These are phyloP conservation scores for Parascedosporium putredinis DNA, from an alignment of 2,329 filamentous ascomycete species.

Conservation along the genomic window DNA sequence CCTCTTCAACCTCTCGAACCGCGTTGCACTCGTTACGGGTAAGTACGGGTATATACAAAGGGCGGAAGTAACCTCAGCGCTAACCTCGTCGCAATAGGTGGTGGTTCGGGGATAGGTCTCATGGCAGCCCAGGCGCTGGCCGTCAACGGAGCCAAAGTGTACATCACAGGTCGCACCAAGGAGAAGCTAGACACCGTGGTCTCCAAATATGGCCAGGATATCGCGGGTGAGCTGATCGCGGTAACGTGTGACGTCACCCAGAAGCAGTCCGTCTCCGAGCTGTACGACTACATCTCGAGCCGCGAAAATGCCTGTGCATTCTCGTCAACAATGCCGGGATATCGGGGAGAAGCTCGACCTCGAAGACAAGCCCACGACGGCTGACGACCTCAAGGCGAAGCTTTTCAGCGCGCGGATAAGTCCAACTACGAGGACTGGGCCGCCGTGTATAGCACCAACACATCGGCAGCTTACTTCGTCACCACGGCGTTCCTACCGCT, in stretches of 20 bases:
- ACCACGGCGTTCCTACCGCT: slow-evolving; percentile 53
- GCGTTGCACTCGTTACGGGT: slow-evolving; percentile 36
- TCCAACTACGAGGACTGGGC: slow-evolving; percentile 58
- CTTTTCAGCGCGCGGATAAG: slow-evolving; percentile 56
- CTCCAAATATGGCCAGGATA: slow-evolving; percentile 43
- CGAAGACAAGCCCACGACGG: slow-evolving; percentile 29
- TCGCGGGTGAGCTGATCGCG: slow-evolving; percentile 45
- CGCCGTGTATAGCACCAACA: slow-evolving; percentile 64
- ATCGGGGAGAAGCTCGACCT: slow-evolving; percentile 42
- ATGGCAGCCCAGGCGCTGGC: slow-evolving; percentile 61
- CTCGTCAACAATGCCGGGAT: slow-evolving; percentile 61
- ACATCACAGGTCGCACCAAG: slow-evolving; percentile 55
- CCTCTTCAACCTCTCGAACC: slow-evolving; percentile 31
- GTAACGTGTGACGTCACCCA: slow-evolving; percentile 53
- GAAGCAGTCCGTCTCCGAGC: slow-evolving; percentile 45
- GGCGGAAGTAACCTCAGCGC: background rate
- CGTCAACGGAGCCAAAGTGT: slow-evolving; percentile 57
- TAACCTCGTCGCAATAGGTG: slow-evolving; percentile 20
- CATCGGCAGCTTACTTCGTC: slow-evolving; percentile 57
- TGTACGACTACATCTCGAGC: slow-evolving; percentile 46
- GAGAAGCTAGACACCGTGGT: slow-evolving; percentile 53
- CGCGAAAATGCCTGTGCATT: slow-evolving; percentile 50
- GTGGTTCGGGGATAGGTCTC: slow-evolving; percentile 54
- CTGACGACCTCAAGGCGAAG: slow-evolving; percentile 43
- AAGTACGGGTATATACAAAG: background rate